Conservation (phyloP, 208 protist genomes). For the Leishmania amazonensis region DNA sequence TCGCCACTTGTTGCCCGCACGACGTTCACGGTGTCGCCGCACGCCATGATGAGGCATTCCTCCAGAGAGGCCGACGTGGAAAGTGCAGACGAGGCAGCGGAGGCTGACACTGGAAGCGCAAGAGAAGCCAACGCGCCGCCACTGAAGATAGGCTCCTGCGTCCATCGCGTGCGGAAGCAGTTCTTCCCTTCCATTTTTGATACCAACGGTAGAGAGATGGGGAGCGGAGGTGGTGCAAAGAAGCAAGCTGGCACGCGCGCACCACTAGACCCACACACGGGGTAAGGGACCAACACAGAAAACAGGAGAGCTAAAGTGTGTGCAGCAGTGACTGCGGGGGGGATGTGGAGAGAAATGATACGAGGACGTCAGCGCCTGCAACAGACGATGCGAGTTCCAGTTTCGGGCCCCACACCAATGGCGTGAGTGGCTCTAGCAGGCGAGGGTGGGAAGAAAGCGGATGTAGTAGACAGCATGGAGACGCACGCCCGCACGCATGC, state of each 20-base stretch:
- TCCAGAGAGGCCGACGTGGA: slow-evolving; percentile 4
- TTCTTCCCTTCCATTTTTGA: slow-evolving; percentile 85
- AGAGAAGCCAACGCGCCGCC: slow-evolving; percentile 81
- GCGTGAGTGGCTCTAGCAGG: neutral
- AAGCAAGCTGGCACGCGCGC: neutral
- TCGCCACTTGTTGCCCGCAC: slow-evolving; percentile 57
- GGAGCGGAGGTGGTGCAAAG: neutral
- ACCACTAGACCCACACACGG: neutral
- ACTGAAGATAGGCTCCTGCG: slow-evolving; percentile 85
- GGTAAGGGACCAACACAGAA: neutral
- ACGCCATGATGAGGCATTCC: slow-evolving; percentile 77
- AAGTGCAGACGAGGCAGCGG: neutral
- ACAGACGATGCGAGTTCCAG: neutral
- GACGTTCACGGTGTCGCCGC: slow-evolving; percentile 84
- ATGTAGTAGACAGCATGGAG: neutral
- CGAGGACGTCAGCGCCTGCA: neutral
- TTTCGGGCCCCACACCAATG: neutral
- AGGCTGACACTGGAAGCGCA: slow-evolving; percentile 28
- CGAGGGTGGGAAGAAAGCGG: neutral
- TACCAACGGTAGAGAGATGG: neutral
- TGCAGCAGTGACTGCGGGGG: neutral
- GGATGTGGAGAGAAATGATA: neutral
- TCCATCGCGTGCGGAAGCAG: slow-evolving; percentile 85
- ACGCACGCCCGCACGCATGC: too few species aligned
- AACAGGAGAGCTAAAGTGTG: neutral